These are phyloP conservation scores for Ganoderma resinaceum DNA, from an alignment of 1,284 basidiomycete genomes.

Conservation along the genomic window DNA sequence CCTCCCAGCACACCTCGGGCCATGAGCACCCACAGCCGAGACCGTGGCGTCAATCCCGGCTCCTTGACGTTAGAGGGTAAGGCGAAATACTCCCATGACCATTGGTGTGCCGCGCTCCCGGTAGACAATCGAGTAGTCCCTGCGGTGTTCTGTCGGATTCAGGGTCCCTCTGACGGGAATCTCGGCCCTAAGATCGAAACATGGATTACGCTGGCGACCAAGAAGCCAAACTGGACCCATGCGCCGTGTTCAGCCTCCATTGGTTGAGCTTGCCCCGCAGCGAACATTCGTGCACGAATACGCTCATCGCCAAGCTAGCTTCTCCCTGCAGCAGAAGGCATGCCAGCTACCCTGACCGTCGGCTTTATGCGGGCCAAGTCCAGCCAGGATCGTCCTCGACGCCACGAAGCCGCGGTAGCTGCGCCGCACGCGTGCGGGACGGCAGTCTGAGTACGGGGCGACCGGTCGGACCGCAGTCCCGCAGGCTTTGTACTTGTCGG, in stretches of 20 bases:
- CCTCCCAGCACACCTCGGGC: conserved; percentile 1
- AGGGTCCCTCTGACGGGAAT: conserved; percentile 16
- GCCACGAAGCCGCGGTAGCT: background rate
- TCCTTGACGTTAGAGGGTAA: conserved; percentile 11
- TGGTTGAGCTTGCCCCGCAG: conserved; percentile 1
- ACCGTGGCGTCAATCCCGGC: conserved; percentile 1
- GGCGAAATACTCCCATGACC: conserved; percentile 23
- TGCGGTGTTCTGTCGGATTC: conserved; percentile 5
- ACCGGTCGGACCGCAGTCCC: conserved; percentile 8
- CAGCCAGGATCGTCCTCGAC: background rate
- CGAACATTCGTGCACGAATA: background rate
- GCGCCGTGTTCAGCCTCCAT: conserved; percentile 10
- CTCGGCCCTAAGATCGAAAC: conserved; percentile 10
- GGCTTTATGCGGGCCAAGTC: background rate
- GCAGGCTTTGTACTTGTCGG: background rate
- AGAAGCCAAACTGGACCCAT: conserved; percentile 7
- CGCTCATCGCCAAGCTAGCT: background rate
- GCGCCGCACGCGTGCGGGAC: background rate
- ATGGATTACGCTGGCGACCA: conserved; percentile 7
- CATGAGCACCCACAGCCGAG: conserved; percentile 7
- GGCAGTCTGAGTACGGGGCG: background rate
- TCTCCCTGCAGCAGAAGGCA: background rate
- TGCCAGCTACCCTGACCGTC: background rate
- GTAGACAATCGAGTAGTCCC: conserved; percentile 9
- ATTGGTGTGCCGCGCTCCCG: background rate